These are phyloP conservation scores for Botrytis sinoallii DNA, from an alignment of 2,329 filamentous ascomycete species.

Conservation along the genomic window DNA sequence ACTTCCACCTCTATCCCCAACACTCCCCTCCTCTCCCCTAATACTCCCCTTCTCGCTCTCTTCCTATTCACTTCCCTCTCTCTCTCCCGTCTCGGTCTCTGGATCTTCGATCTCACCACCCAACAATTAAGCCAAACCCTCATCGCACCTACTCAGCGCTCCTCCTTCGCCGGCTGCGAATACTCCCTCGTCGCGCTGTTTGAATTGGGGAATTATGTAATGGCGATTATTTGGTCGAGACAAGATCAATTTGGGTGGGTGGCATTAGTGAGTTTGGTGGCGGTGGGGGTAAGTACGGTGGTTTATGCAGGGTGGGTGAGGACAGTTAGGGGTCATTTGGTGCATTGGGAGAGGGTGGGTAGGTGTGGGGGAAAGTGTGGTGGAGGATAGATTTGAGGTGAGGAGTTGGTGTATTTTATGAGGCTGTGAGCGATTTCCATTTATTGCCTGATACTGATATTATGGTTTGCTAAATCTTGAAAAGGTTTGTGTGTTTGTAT, in stretches of 20 bases:
- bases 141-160: constrained; percentile 37
- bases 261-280: constrained; percentile 39
- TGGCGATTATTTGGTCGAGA: constrained; percentile 40
- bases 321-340: constrained; percentile 41
- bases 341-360: constrained; percentile 41
- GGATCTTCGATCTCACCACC: constrained; percentile 46
- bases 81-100: constrained; percentile 44
- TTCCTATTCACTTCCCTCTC: constrained; percentile 43
- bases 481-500: not conserved
- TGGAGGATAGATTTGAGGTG: not conserved
- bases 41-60: constrained; percentile 25
- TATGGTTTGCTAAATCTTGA: not conserved
- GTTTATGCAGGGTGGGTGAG: constrained; percentile 43
- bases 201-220: constrained; percentile 41
- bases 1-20: constrained; percentile 19
- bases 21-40: not conserved
- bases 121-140: constrained; percentile 46
- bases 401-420: not conserved
- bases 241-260: constrained; percentile 43
- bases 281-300: constrained; percentile 37
- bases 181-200: constrained; percentile 42
- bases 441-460: not conserved
- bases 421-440: not conserved
- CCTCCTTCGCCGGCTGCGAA: constrained; percentile 45
- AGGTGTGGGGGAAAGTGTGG: constrained; percentile 22